Evolutionary conservation across 768 basidiomycete genomes (phyloP).

Genomic region (Podaxis sp.): DNA sequence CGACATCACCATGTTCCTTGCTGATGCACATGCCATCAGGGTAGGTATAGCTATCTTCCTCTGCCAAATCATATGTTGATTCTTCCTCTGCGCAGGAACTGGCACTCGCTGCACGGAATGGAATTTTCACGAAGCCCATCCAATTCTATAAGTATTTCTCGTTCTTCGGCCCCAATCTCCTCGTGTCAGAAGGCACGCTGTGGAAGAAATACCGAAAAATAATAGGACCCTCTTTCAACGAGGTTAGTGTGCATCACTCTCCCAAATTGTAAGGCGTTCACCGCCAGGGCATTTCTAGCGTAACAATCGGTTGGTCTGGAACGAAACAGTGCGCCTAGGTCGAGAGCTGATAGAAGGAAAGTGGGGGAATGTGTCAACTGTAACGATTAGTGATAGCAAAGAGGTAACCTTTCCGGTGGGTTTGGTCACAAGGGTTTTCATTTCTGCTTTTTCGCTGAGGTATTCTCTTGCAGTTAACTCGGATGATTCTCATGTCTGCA

Average conservation of each 20-base stretch:
- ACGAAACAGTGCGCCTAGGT: conserved; percentile 40
- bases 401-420: conserved; percentile 57
- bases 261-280: background rate
- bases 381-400: conserved; percentile 41
- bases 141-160: conserved; percentile 12
- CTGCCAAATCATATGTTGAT: background rate
- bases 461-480: conserved; percentile 40
- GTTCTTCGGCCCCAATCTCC: conserved; percentile 16
- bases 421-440: background rate
- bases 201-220: conserved; percentile 23
- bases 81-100: conserved; percentile 9
- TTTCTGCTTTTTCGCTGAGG: background rate
- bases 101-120: conserved; percentile 20
- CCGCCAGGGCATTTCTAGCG: conserved; percentile 24
- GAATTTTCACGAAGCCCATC: conserved; percentile 16
- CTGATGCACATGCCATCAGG: conserved; percentile 15
- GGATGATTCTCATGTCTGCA: conserved; percentile 54
- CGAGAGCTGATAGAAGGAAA: conserved; percentile 43
- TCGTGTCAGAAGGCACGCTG: conserved; percentile 17
- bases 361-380: conserved; percentile 37
- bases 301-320: conserved; percentile 50
- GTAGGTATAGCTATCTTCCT: background rate
- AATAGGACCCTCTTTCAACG: conserved; percentile 19
- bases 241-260: conserved; percentile 9
- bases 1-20: conserved; percentile 11